Evolutionary conservation across 805 yeast genomes (phyloP), one percentile per base, ranked within the genome.

Genomic region (Pichia ethanolica): DNA sequence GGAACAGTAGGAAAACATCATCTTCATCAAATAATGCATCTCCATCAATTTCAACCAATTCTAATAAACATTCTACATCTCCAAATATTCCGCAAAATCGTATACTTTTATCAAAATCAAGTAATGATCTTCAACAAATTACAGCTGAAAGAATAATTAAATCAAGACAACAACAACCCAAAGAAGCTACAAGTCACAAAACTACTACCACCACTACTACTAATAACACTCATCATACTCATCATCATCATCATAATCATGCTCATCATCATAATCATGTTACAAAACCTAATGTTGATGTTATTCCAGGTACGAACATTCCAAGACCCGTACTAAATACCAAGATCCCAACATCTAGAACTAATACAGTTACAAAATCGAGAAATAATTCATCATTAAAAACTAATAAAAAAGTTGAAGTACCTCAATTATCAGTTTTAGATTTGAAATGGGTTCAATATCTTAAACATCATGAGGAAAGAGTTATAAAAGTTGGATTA

Each of bases 401-500:
- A 11, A 3, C 26, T 11, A 40, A n/a, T 11, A 46, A 40, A n/a
- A 39, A 46, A 11, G n/a, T 44, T 13, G 69, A 71, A 14, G 66
- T 75, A 0, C 68, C 77, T 0, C 76, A 82, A 8, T 62, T 77
- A 65, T 70, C 77, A 1, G 69, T 76, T 13, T 56, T 80, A 7
- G 89, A 84, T 59, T 61, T 73, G 39, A 77, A 80, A 14, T 84
- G 88, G 85, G 70, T 71, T 6, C 69, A 71, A 38, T 81, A 69
- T 57, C 64, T 85, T 53, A 67, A 64, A 26, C 78, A 75, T 57
- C 65, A 72, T 1, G 81, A 81, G 45, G 93, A 85, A 58, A 70
- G 89, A 49, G 73, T 84, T 1, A 49, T 82, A 44, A 78, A 73
- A 52, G 74, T 73, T 33, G 87, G 85, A 1, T 75, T 79, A 33